phyloP scores from a whole-genome alignment of 1,284 basidiomycete genomes.

The Apiotrichum laibachii region DNA sequence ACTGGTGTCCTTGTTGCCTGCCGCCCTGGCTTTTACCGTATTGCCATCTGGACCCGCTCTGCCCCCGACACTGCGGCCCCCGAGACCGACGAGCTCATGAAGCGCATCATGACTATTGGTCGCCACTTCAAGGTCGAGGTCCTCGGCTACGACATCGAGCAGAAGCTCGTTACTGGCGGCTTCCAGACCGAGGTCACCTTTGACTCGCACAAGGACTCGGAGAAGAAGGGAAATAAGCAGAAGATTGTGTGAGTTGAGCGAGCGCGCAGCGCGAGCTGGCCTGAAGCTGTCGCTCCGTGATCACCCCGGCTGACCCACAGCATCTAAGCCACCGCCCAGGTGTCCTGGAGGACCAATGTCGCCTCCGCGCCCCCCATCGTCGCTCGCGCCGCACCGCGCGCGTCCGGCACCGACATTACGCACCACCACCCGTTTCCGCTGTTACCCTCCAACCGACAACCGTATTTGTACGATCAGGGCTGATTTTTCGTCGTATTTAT shows the following conservation, averaged over 20 bases:
- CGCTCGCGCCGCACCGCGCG: background rate
- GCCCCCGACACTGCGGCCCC: slow-evolving; percentile 58
- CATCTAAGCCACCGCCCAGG: background rate
- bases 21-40: slow-evolving; percentile 90
- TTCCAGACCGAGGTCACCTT: slow-evolving; percentile 92
- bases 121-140: slow-evolving; percentile 88
- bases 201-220: slow-evolving; percentile 87
- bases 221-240: slow-evolving; percentile 86
- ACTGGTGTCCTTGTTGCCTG: slow-evolving; percentile 95
- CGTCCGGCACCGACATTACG: too few relatives aligned
- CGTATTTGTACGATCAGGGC: slow-evolving; percentile 3
- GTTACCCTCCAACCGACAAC: background rate
- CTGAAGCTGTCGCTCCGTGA: too few relatives aligned
- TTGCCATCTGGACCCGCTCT: slow-evolving; percentile 94
- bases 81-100: slow-evolving; percentile 55
- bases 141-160: slow-evolving; percentile 71
- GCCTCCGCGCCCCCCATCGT: background rate
- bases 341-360: background rate
- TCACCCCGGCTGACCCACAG: background rate
- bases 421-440: background rate
- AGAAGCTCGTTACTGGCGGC: slow-evolving; percentile 65
- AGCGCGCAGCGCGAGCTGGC: too few relatives aligned
- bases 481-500: slow-evolving; percentile 1
- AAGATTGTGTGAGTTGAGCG: slow-evolving; percentile 64
- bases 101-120: slow-evolving; percentile 71